Evolutionary conservation across 2,329 filamentous ascomycete genomes (phyloP), one percentile per base, ranked within the genome.

Genomic region (Sporothrix euskadiensis): DNA sequence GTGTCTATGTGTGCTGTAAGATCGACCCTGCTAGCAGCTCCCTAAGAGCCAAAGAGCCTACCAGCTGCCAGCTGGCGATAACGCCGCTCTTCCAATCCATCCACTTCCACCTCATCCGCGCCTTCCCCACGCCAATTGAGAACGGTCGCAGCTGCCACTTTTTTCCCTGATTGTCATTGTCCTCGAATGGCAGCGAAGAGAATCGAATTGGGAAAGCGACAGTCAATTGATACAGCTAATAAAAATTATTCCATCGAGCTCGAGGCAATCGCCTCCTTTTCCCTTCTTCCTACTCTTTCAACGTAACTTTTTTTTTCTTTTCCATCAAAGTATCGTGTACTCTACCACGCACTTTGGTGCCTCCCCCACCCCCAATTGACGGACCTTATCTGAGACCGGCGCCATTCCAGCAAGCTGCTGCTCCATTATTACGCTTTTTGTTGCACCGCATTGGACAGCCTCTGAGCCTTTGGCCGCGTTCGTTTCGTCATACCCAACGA

Each of bases 321-420:
- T 49, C 16, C 61, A 47, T 44, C 22, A 26, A 19, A 35, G 16
- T 44, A 68, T 66, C 39, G 61, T 66, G 39, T 41, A 65, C 57
- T 19, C 30, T 32, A 39, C 57, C 5, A 8, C n/a, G 16, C 4
- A n/a, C 22, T 32, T 30, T 19, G 44, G 7, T n/a, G 9, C 19
- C n/a, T 16, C 26, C 52, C 56, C 57, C 39, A 35, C 44, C 35
- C 14, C 22, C n/a, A 26, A 26, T 12, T 22, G 44, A 32, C 35
- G 22, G 57, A 54, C 57, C 72, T 73, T 73, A 71, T 59, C 72
- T 73, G 49, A 71, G 68, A 73, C 72, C 39, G 26, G 57, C 72
- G 44, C 47, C 72, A 71, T 73, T 66, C 72, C 56, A 19, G 39
- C 56, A 54, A 44, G 39, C 39, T 35, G 54, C 35, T 3, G 22